Conservation (phyloP, 2,329 filamentous ascomycete genomes). For the Claviceps spartinae region DNA sequence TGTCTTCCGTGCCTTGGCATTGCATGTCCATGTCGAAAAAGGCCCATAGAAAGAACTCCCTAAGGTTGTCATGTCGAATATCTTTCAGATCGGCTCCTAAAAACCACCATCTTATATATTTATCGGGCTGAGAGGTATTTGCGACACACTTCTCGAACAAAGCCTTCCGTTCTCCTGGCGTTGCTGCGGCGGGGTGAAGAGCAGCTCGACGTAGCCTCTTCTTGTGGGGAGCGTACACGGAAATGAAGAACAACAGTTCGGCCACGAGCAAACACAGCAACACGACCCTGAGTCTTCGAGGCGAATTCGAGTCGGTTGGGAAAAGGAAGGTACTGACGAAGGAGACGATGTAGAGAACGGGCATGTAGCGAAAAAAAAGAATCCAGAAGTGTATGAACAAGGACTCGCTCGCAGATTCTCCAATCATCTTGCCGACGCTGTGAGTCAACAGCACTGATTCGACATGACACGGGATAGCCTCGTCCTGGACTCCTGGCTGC, state of each 20-base stretch:
- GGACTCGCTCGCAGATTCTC: slow-evolving; percentile 24
- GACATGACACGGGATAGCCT: background rate
- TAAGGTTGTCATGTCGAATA: slow-evolving; percentile 53
- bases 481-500: background rate
- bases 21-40: slow-evolving; percentile 39
- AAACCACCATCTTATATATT: slow-evolving; percentile 53
- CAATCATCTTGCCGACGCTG: slow-evolving; percentile 19
- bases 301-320: background rate
- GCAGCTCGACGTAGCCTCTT: slow-evolving; percentile 24
- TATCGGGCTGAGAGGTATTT: slow-evolving; percentile 39
- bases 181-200: slow-evolving; percentile 26
- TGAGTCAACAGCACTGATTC: background rate
- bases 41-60: slow-evolving; percentile 54
- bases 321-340: slow-evolving; percentile 15
- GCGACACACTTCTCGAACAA: slow-evolving; percentile 44
- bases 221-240: slow-evolving; percentile 30
- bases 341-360: slow-evolving; percentile 22
- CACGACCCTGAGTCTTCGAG: slow-evolving; percentile 5
- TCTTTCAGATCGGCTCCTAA: slow-evolving; percentile 42
- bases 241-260: slow-evolving; percentile 29
- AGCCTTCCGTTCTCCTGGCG: slow-evolving; percentile 32
- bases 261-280: slow-evolving; percentile 19
- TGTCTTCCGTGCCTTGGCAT: slow-evolving; percentile 10
- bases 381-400: slow-evolving; percentile 32
- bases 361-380: slow-evolving; percentile 29